Evolutionary conservation across 257 asterid genomes (phyloP).

Genomic region (Voacanga thouarsii): DNA sequence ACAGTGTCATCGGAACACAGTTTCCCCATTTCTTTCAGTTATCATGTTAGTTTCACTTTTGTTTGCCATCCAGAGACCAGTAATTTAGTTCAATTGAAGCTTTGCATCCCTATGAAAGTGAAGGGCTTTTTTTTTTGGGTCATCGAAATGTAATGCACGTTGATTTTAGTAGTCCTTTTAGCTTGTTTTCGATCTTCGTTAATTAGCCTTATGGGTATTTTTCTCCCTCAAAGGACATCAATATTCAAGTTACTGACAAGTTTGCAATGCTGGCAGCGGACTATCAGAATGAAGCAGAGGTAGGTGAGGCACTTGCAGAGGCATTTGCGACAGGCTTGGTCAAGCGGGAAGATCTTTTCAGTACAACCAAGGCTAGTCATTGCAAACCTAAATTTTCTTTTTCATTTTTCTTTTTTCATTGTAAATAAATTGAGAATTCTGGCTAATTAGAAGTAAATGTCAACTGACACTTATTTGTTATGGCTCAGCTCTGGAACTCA

Average conservation of each 20-base stretch:
- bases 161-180: background rate
- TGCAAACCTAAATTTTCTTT: background rate
- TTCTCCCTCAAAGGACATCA: background rate
- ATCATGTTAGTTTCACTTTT: too few relatives aligned
- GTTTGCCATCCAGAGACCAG: background rate
- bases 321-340: constrained; percentile 49
- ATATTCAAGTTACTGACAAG: background rate
- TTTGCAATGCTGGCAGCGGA: constrained; percentile 44
- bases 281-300: constrained; percentile 62
- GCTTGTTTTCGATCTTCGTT: too few relatives aligned
- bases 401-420: background rate
- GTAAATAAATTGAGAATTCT: background rate
- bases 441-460: background rate
- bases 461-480: background rate
- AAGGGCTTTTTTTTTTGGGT: background rate
- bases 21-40: background rate
- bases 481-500: constrained; percentile 61
- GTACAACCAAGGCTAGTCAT: constrained; percentile 54
- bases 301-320: constrained; percentile 63
- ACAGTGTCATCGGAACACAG: background rate
- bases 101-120: background rate
- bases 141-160: background rate
- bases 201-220: background rate
- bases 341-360: constrained; percentile 60
- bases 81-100: background rate